Percentiles rank a stretch among this genome's conserved stretches.
These are phyloP conservation scores for Pyrenochaeta sp. DNA, from an alignment of 2,329 filamentous ascomycete genomes.

Conservation along the genomic window DNA sequence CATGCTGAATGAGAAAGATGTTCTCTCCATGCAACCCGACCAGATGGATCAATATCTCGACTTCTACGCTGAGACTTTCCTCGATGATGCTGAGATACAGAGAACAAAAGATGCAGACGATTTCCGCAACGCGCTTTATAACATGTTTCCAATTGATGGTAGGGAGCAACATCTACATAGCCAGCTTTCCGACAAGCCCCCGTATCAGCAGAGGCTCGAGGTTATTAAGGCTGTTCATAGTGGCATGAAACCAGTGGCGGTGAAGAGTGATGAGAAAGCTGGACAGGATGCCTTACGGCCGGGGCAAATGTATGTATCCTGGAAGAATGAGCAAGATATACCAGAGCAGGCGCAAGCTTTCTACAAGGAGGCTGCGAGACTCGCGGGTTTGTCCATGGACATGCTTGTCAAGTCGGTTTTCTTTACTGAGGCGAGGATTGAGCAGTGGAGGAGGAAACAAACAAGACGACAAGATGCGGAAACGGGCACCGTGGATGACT, in stretches of 20 bases:
- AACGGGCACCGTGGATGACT: neutral
- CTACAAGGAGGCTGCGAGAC: constrained; percentile 60
- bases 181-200: constrained; percentile 31
- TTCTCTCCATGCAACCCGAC: constrained; percentile 67
- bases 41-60: constrained; percentile 80
- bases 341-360: constrained; percentile 56
- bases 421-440: constrained; percentile 54
- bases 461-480: neutral
- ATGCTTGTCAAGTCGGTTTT: constrained; percentile 61
- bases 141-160: constrained; percentile 51
- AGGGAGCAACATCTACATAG: neutral
- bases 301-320: constrained; percentile 61
- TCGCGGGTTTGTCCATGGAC: constrained; percentile 60
- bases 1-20: constrained; percentile 68
- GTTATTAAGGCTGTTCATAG: constrained; percentile 56
- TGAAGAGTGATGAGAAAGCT: constrained; percentile 48
- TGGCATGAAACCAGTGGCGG: constrained; percentile 49
- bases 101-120: constrained; percentile 47
- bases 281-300: constrained; percentile 47
- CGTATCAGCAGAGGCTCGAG: constrained; percentile 38
- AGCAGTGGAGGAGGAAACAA: constrained; percentile 34
- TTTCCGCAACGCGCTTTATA: constrained; percentile 51
- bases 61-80: constrained; percentile 75
- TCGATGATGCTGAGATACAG: constrained; percentile 55
- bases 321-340: constrained; percentile 59